Evolutionary conservation across 2,329 filamentous ascomycete species (phyloP), one percentile per base, ranked within the genome.

Genomic region (Torrubiellomyces zombiae): DNA sequence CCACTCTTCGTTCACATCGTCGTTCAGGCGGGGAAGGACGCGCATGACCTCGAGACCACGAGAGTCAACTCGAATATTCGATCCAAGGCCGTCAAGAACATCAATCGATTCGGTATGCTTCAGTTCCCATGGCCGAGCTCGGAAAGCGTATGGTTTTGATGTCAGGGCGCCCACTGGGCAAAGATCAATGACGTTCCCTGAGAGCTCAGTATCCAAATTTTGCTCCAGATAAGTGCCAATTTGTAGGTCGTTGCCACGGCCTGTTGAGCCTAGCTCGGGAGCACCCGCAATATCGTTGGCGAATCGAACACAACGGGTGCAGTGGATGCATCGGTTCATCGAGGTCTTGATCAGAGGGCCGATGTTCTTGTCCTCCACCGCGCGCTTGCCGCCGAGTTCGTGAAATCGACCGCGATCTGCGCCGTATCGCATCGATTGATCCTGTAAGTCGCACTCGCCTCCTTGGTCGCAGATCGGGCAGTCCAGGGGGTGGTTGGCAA

Each of bases 301-400:
- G 56, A 98, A 98, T 47, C 89, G 83, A 41, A 98, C 73, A 57
- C 89, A 98, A 45, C 89, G 75, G 35, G 89, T 98, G 66, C 89
- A 98, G 63, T 98, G 89, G 45, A 98, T 98, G 56, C 89, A 98
- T 51, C 89, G 72, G 67, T 98, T 98, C 89, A 98, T 98, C 24
- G 89, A 98, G 4, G 89, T 98, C 71, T 98, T 98, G 59, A 98
- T 80, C 39, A 98, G 56, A 27, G 89, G 89, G 18, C 89, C 89
- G 45, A 98, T 94, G 55, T 98, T 95, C 69, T 98, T 98, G 57
- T 98, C 89, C 60, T 98, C 89, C 19, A 94, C 85, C 14, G 83
- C 89, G 62, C 89, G 80, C 69, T 98, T 98, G 56, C 89, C 89
- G 28, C 70, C 75, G 45, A 91, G 58, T 56, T 98, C 89, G 59